Evolutionary conservation across 139 green algal genomes (phyloP).

Genomic region (Chlorella sp.): DNA sequence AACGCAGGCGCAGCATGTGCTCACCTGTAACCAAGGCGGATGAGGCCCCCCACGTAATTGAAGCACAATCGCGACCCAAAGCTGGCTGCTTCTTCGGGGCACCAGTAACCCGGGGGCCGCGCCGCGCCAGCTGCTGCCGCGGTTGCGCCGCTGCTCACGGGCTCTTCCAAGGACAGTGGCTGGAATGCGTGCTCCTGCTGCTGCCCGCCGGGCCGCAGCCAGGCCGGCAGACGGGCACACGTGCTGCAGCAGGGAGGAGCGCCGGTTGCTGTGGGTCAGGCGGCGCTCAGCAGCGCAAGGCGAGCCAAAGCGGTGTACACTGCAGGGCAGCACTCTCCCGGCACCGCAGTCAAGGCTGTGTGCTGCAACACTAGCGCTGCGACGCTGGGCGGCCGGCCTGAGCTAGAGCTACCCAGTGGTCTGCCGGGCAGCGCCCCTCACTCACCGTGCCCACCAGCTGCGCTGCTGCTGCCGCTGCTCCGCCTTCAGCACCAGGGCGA

Average conservation of each 20-base stretch:
- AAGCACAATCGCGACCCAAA: slow-evolving; percentile 70
- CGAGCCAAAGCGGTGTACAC: too few relatives aligned
- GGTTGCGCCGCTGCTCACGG: too few relatives aligned
- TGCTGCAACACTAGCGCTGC: too few relatives aligned
- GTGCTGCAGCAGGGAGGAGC: not conserved
- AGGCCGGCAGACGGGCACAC: slow-evolving; percentile 2
- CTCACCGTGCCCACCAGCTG: slow-evolving; percentile 11
- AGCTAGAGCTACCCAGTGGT: too few relatives aligned
- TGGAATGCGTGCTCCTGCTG: slow-evolving; percentile 1
- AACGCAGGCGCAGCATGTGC: not conserved
- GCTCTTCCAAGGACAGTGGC: not conserved
- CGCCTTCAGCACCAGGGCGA: slow-evolving; percentile 31
- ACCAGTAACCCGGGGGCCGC: slow-evolving; percentile 36
- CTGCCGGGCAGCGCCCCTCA: not conserved
- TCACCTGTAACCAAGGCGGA: slow-evolving; percentile 54
- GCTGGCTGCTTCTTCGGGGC: slow-evolving; percentile 72
- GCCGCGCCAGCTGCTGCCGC: too few relatives aligned
- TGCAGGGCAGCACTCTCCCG: too few relatives aligned
- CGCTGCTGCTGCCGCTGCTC: slow-evolving; percentile 21
- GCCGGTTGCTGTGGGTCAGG: too few relatives aligned
- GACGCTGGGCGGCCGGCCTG: too few relatives aligned
- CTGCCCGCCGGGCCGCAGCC: slow-evolving; percentile 2
- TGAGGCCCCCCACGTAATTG: slow-evolving; percentile 65
- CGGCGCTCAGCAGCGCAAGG: too few relatives aligned
- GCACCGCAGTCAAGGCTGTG: too few relatives aligned